These are phyloP conservation scores for Hansenula sp. DNA, from an alignment of 1,139 yeast genomes.

Conservation along the genomic window DNA sequence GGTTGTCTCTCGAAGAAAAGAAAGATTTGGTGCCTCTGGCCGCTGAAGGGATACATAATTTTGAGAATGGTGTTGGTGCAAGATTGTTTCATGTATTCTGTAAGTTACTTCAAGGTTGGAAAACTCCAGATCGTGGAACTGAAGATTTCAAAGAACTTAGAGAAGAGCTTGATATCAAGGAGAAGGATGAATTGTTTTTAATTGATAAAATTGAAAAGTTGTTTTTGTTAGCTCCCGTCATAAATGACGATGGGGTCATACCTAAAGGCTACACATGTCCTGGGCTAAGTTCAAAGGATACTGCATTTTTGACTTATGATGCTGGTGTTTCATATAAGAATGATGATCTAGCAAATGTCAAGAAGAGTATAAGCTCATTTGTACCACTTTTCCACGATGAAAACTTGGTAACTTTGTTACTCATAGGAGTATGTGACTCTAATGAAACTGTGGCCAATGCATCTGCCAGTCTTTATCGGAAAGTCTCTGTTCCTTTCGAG, in stretches of 20 bases:
- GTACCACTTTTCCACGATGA: conserved; percentile 35
- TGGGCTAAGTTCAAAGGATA: conserved; percentile 56
- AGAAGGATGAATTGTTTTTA: conserved; percentile 36
- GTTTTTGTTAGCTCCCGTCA: conserved; percentile 50
- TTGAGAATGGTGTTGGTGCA: conserved; percentile 39
- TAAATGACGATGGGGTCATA: conserved; percentile 27
- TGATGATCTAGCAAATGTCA: conserved; percentile 43
- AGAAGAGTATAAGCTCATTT: conserved; percentile 39
- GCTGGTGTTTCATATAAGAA: conserved; percentile 60
- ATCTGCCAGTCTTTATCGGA: conserved; percentile 48
- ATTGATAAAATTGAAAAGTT: conserved; percentile 47
- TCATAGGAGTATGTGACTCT: conserved; percentile 65
- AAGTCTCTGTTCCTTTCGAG: conserved; percentile 50
- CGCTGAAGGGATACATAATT: conserved; percentile 39
- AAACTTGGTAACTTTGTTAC: conserved; percentile 36
- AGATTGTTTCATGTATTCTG: conserved; percentile 59
- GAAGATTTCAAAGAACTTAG: conserved; percentile 36
- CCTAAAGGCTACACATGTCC: conserved; percentile 47
- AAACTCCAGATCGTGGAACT: conserved; percentile 44
- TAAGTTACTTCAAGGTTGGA: conserved; percentile 48
- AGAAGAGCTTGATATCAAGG: conserved; percentile 28
- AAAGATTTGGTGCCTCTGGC: conserved; percentile 42
- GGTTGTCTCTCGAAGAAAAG: conserved; percentile 35
- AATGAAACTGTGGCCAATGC: conserved; percentile 47
- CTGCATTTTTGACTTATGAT: conserved; percentile 56